phyloP scores from a whole-genome alignment of 169 alveolate genomes.

The Nephromyces sp. region DNA sequence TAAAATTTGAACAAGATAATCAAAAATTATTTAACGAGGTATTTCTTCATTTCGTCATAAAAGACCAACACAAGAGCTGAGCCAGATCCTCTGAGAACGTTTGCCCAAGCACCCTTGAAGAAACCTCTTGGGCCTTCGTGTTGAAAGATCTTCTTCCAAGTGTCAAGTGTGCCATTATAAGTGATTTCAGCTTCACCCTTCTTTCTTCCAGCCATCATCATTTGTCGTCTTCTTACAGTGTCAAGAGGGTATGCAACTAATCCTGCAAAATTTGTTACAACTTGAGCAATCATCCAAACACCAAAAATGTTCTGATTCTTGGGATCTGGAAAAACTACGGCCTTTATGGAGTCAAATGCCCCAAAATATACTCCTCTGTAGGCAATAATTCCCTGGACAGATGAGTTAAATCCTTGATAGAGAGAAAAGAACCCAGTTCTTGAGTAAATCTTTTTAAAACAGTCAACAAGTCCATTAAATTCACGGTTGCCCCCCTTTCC shows the following conservation, averaged over 20 bases:
- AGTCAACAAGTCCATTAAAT: slow-evolving; percentile 85
- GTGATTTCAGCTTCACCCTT: slow-evolving; percentile 52
- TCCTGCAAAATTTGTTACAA: slow-evolving; percentile 88
- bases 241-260: slow-evolving; percentile 92
- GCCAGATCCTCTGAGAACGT: slow-evolving; percentile 91
- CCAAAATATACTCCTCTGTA: slow-evolving; percentile 96
- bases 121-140: slow-evolving; percentile 82
- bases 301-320: slow-evolving; percentile 64
- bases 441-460: slow-evolving; percentile 66
- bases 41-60: slow-evolving; percentile 81
- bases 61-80: slow-evolving; percentile 94
- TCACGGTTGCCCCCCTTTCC: slow-evolving; percentile 82
- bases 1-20: too few relatives aligned
- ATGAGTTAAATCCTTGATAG: slow-evolving; percentile 90
- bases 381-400: slow-evolving; percentile 86
- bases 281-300: slow-evolving; percentile 82
- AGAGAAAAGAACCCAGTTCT: slow-evolving; percentile 76
- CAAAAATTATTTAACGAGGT: too few relatives aligned
- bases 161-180: slow-evolving; percentile 83
- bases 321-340: slow-evolving; percentile 63
- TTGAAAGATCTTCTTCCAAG: slow-evolving; percentile 72
- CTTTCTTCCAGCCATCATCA: slow-evolving; percentile 92
- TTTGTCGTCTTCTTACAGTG: slow-evolving; percentile 87
- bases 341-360: slow-evolving; percentile 88
- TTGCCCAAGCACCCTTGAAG: slow-evolving; percentile 88